phyloP scores from a whole-genome alignment of 176 grass and related monocot species.

The Juncus effusus region DNA sequence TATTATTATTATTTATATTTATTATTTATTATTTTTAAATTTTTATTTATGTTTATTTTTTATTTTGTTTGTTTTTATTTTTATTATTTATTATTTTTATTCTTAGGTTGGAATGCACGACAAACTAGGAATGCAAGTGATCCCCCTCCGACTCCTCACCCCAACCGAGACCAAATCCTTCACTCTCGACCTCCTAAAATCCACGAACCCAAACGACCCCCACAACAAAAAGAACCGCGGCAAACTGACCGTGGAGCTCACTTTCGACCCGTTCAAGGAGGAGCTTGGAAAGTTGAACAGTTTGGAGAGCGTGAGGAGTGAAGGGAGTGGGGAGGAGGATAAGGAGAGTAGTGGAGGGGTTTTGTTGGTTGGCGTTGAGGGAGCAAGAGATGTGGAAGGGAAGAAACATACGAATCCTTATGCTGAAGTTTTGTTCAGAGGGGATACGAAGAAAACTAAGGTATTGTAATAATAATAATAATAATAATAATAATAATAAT shows the following conservation, averaged over 20 bases:
- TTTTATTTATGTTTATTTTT: too few species aligned
- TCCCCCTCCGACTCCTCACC: conserved; percentile 61
- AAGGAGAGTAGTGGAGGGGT: conserved; percentile 41
- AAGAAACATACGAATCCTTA: conserved; percentile 83
- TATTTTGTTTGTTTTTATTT: neutral
- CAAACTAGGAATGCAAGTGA: conserved; percentile 84
- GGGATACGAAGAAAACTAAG: conserved; percentile 81
- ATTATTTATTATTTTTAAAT: neutral
- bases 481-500: too few species aligned
- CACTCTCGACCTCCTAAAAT: conserved; percentile 75
- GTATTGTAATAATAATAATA: conserved; percentile 26
- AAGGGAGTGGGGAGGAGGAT: neutral
- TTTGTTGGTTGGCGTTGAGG: conserved; percentile 60
- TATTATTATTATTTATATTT: too few species aligned
- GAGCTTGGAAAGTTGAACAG: conserved; percentile 31
- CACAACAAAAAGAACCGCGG: conserved; percentile 86
- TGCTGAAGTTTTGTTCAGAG: conserved; percentile 61
- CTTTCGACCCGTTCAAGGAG: conserved; percentile 86
- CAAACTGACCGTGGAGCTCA: conserved; percentile 66
- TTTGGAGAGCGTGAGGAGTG: conserved; percentile 28
- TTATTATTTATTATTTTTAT: conserved; percentile 1
- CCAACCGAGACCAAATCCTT: conserved; percentile 69
- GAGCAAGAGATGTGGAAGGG: conserved; percentile 81
- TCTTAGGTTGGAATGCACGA: conserved; percentile 82
- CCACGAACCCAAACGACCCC: conserved; percentile 68